Evolutionary conservation across 73 alveolate species (phyloP).

Genomic region (Paramecium pentaurelia): DNA sequence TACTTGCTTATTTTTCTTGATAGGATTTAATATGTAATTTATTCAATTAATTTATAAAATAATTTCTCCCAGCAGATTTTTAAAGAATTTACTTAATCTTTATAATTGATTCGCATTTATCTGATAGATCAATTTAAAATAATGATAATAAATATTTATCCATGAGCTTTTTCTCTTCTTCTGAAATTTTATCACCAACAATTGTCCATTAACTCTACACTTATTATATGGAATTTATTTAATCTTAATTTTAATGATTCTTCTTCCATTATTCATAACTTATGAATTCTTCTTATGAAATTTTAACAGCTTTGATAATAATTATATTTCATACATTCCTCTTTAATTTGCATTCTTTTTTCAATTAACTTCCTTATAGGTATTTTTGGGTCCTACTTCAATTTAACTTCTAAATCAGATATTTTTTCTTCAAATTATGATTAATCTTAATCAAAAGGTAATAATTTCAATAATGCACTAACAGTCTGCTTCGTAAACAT

Average conservation of each 20-base stretch:
- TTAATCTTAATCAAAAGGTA: not conserved
- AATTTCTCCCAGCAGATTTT: not conserved
- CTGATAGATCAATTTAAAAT: not conserved
- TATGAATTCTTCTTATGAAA: not conserved
- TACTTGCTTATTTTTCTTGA: conserved; percentile 13
- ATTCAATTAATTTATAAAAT: not conserved
- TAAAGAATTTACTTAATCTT: conserved; percentile 12
- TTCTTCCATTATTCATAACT: conserved; percentile 25
- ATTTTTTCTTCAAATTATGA: not conserved
- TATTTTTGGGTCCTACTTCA: not conserved
- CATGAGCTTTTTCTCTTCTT: not conserved
- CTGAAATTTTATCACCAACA: not conserved
- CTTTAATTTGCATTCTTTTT: not conserved
- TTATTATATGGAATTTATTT: not conserved
- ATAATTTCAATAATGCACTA: not conserved
- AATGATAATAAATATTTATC: not conserved
- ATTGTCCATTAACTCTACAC: not conserved
- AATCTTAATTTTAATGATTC: not conserved
- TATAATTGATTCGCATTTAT: not conserved
- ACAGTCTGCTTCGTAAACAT: conserved; percentile 21
- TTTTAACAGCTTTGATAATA: not conserved
- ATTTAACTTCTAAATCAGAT: not conserved
- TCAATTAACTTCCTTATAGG: not conserved
- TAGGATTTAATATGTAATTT: not conserved
- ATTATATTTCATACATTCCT: not conserved